These are phyloP conservation scores for Sphaerostilbella broomeana DNA, from an alignment of 2,329 filamentous ascomycete genomes.

Conservation along the genomic window DNA sequence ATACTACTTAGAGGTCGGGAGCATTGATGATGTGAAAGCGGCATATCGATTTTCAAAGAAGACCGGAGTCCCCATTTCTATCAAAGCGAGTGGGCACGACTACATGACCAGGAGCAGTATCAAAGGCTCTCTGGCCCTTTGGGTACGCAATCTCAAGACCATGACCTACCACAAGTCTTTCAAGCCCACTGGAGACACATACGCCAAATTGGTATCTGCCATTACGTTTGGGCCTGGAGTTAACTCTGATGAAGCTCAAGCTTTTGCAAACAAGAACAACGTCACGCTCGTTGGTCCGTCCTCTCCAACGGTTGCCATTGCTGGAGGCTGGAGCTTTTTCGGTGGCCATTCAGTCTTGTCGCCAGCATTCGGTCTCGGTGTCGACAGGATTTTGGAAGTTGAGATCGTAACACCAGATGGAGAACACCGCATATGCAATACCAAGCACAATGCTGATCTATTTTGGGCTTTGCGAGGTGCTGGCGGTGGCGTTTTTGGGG, in stretches of 20 bases:
- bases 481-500: constrained; percentile 44
- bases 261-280: constrained; percentile 5
- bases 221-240: constrained; percentile 11
- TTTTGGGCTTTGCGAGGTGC: constrained; percentile 48
- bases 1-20: not conserved
- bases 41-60: not conserved
- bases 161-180: constrained; percentile 4
- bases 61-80: constrained; percentile 5
- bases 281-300: constrained; percentile 10
- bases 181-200: not conserved
- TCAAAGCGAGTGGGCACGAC: constrained; percentile 10
- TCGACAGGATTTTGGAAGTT: constrained; percentile 40
- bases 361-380: constrained; percentile 39
- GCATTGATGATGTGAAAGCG: not conserved
- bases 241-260: constrained; percentile 10
- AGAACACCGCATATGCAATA: constrained; percentile 34
- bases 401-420: constrained; percentile 38
- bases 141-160: constrained; percentile 9
- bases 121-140: constrained; percentile 6
- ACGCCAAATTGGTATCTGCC: not conserved
- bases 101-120: not conserved
- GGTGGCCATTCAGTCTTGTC: constrained; percentile 39
- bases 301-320: constrained; percentile 11
- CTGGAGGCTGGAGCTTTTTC: constrained; percentile 4
- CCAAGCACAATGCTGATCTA: constrained; percentile 38